Percentiles rank a stretch among this genome's conserved stretches.
These are phyloP conservation scores for Adansonia digitata DNA, from an alignment of 345 rosid genomes.

Conservation along the genomic window DNA sequence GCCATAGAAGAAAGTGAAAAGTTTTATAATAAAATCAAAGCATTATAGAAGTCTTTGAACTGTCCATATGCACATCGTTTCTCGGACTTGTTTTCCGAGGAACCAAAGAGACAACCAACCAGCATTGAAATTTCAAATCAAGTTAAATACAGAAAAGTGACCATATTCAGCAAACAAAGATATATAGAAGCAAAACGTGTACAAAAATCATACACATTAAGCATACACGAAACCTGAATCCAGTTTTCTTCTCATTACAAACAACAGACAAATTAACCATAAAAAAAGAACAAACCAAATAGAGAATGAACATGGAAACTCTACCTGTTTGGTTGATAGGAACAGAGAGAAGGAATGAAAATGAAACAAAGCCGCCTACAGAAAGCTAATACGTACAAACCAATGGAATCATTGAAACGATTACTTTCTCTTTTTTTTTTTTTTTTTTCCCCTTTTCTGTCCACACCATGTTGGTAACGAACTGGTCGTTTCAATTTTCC, in stretches of 20 bases:
- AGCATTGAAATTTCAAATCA: neutral
- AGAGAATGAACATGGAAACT: neutral
- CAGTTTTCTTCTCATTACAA: neutral
- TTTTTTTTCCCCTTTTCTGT: no score
- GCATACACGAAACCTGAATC: neutral
- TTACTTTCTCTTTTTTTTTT: no score
- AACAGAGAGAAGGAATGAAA: neutral
- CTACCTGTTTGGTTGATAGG: neutral
- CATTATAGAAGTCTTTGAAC: neutral
- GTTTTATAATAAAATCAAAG: neutral
- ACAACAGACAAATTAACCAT: neutral
- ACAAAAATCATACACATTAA: neutral
- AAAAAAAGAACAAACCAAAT: neutral
- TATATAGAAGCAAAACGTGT: neutral
- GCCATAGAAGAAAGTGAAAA: neutral
- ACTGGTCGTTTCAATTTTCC: no score
- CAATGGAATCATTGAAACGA: neutral
- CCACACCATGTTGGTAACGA: no score
- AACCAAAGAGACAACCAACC: neutral
- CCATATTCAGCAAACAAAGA: neutral
- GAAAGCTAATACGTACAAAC: neutral
- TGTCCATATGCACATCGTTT: neutral
- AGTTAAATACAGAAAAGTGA: neutral
- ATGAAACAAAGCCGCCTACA: neutral
- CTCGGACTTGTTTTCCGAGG: neutral